Evolutionary conservation across 2,329 filamentous ascomycete genomes (phyloP), one percentile per base, ranked within the genome.

Genomic region (Chrysosporium queenslandicum): DNA sequence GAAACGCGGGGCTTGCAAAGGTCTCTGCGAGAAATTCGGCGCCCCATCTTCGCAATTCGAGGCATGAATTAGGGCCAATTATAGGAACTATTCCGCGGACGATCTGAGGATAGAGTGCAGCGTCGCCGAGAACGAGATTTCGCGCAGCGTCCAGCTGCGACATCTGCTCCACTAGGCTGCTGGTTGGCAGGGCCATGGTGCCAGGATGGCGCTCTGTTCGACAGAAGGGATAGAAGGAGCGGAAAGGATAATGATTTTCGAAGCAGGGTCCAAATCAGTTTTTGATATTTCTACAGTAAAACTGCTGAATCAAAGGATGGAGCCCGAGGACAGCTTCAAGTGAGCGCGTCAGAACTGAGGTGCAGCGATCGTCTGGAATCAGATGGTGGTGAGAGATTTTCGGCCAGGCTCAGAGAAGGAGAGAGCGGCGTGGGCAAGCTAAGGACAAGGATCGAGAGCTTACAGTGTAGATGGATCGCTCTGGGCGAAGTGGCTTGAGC

Each of bases 21-120:
- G 90, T 89, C 74, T 98, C 92, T 53, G 91, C 89, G 40, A 98
- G 76, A 65, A 98, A 98, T 56, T 96, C 90, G 57, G 90, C 85
- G 23, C 91, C 92, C 92, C 92, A 98, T 84, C 90, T 77, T 69
- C 89, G 85, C 63, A 97, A 74, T 69, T 94, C 87, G 53, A 95
- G 71, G 56, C 81, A 78, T 58, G 87, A 79, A 58, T 78, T 77
- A 48, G 85, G 80, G 55, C 84, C 83, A 68, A 96, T 86, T 63
- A 97, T 90, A 52, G 90, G 89, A n/a, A 97, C 74, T 57, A 97
- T 88, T 45, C 88, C 89, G 64, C 87, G 86, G 57, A 98, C 84
- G 66, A 98, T 91, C 68, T 87, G 87, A 47, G 85, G 83, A 69
- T 97, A 98, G 72, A 94, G 88, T 64, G 82, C 82, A 58, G 90